Evolutionary conservation across 176 grass and related monocot genomes (phyloP).

Genomic region (Zizania latifolia): DNA sequence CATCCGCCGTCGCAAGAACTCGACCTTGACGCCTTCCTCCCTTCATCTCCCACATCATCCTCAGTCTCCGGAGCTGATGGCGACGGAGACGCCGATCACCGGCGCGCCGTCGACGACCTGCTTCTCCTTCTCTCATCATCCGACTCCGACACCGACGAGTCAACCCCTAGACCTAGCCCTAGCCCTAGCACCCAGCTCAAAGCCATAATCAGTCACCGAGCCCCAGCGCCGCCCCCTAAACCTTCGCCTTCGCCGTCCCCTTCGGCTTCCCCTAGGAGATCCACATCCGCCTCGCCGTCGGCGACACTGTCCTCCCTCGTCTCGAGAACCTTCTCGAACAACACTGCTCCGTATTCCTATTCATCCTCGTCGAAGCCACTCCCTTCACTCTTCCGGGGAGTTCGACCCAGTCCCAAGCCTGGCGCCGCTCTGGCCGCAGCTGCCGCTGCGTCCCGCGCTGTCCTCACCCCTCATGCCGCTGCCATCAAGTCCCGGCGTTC

Average conservation of each 20-base stretch:
- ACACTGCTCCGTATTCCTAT: constrained; percentile 30
- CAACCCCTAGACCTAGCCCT: background rate
- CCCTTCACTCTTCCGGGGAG: constrained; percentile 63
- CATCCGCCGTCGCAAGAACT: constrained; percentile 40
- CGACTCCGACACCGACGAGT: constrained; percentile 31
- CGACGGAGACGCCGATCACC: constrained; percentile 42
- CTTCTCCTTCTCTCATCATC: constrained; percentile 60
- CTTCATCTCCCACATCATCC: constrained; percentile 48
- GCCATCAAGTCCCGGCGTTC: constrained; percentile 76
- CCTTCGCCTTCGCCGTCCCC: constrained; percentile 14
- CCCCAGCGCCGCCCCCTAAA: constrained; percentile 1
- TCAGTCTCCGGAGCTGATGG: constrained; percentile 21
- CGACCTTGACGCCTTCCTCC: constrained; percentile 77
- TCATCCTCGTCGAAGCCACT: constrained; percentile 38
- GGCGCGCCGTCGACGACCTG: constrained; percentile 74
- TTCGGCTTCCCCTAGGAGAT: constrained; percentile 39
- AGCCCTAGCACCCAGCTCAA: background rate
- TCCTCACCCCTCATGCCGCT: constrained; percentile 56
- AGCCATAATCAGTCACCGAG: background rate
- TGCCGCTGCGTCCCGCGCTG: constrained; percentile 58
- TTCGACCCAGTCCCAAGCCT: constrained; percentile 72
- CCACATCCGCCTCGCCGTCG: constrained; percentile 33
- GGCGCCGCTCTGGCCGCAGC: constrained; percentile 90
- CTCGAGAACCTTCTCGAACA: constrained; percentile 42
- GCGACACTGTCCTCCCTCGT: constrained; percentile 61